Conservation (phyloP, 345 rosid genomes). For the Corchorus olitorius region DNA sequence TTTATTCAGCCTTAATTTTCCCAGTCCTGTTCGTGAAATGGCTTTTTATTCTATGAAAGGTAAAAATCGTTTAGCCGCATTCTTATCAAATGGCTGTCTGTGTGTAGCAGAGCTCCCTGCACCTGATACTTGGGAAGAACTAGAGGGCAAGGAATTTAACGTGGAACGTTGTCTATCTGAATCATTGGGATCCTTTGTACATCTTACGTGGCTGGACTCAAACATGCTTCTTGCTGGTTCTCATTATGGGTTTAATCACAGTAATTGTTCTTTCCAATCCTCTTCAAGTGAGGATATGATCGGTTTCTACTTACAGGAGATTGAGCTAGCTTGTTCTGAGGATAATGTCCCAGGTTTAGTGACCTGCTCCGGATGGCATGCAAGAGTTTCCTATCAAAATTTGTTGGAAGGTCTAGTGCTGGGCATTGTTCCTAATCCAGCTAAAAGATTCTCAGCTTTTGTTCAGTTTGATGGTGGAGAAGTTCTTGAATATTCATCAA, state of each 20-base stretch:
- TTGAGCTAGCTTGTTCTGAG: constrained; percentile 71
- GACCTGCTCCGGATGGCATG: constrained; percentile 80
- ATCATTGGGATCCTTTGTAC: constrained; percentile 59
- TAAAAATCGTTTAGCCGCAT: constrained; percentile 67
- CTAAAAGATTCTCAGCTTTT: constrained; percentile 62
- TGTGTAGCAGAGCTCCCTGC: constrained; percentile 80
- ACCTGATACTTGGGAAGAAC: constrained; percentile 68
- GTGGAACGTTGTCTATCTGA: constrained; percentile 61
- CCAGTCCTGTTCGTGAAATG: constrained; percentile 63
- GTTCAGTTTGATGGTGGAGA: constrained; percentile 87
- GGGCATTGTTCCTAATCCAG: constrained; percentile 66
- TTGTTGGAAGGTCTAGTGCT: constrained; percentile 56
- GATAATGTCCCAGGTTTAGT: constrained; percentile 57
- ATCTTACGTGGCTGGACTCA: constrained; percentile 77
- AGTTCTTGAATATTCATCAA: constrained; percentile 52
- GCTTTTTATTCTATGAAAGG: constrained; percentile 60
- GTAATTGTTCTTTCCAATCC: constrained; percentile 34
- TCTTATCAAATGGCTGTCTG: constrained; percentile 70
- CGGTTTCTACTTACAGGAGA: constrained; percentile 74
- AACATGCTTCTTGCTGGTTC: constrained; percentile 77
- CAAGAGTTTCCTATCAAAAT: constrained; percentile 42
- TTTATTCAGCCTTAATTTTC: constrained; percentile 71
- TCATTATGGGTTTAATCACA: constrained; percentile 50
- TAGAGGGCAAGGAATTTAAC: constrained; percentile 69
- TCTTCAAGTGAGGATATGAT: constrained; percentile 40